phyloP scores from a whole-genome alignment of 202 grass and related monocot species.

The Elaeis oleifera region DNA sequence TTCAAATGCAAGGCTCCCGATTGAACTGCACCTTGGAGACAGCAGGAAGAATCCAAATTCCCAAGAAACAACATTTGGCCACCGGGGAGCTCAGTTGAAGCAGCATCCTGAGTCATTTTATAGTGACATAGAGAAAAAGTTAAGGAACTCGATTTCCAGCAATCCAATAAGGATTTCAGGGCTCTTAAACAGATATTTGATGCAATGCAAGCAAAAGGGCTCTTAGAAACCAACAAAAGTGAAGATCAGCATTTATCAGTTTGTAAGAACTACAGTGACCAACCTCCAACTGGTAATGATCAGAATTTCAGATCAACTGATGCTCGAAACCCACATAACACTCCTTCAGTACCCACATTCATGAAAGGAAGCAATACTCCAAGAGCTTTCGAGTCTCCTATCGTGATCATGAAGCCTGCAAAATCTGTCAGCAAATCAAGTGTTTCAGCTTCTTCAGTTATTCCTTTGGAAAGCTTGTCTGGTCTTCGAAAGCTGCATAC shows the following conservation, averaged over 20 bases:
- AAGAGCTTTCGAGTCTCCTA: constrained; percentile 53
- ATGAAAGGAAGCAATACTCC: constrained; percentile 28
- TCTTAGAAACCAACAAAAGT: constrained; percentile 60
- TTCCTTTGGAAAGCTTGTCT: constrained; percentile 43
- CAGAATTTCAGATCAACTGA: constrained; percentile 7
- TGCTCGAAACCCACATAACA: constrained; percentile 13
- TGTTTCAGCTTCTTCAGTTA: constrained; percentile 37
- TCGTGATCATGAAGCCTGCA: constrained; percentile 80
- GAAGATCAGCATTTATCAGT: constrained; percentile 35
- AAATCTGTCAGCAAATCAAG: constrained; percentile 32
- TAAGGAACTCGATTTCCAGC: constrained; percentile 78
- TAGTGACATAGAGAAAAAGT: constrained; percentile 81
- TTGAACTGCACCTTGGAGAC: constrained; percentile 79
- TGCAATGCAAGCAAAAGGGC: constrained; percentile 86
- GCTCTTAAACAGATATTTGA: constrained; percentile 87
- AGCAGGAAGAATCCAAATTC: constrained; percentile 59
- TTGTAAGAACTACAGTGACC: constrained; percentile 15
- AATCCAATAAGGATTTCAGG: constrained; percentile 74
- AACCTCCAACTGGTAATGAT: constrained; percentile 27
- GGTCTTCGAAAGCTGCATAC: constrained; percentile 35
- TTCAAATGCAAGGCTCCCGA: constrained; percentile 56
- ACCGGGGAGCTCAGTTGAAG: constrained; percentile 33
- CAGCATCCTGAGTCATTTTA: constrained; percentile 61
- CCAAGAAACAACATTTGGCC: constrained; percentile 48
- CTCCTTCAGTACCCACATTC: constrained; percentile 5